A percentile compares a stretch with the other conserved stretches of the same genome.
Evolutionary conservation across 2,329 filamentous ascomycete genomes (phyloP).

Genomic region (Trichoderma sp.): DNA sequence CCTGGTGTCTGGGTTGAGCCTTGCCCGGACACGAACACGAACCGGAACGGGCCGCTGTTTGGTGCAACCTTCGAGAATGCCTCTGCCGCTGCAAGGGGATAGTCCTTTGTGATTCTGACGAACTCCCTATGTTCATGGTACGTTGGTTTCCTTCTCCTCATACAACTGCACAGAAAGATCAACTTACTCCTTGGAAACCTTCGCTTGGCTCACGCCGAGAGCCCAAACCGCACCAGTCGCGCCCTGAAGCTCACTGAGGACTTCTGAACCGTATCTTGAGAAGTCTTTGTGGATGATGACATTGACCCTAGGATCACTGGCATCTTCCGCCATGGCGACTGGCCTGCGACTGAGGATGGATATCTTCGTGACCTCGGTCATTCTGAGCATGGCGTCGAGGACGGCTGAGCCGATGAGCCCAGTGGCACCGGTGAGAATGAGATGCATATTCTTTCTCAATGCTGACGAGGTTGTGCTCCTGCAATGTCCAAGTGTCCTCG

Average conservation of each 20-base stretch:
- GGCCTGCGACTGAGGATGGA: constrained; percentile 28
- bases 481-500: background rate
- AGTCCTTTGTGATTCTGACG: constrained; percentile 4
- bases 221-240: constrained; percentile 28
- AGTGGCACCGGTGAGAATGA: constrained; percentile 28
- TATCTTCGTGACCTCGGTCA: constrained; percentile 26
- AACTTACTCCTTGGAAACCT: constrained; percentile 18
- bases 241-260: constrained; percentile 21
- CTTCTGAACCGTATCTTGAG: constrained; percentile 18
- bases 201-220: constrained; percentile 6
- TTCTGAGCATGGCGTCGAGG: constrained; percentile 27
- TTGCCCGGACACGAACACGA: constrained; percentile 16
- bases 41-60: background rate
- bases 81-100: constrained; percentile 3
- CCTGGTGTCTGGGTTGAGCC: constrained; percentile 14
- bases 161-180: no score
- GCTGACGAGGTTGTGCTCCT: background rate
- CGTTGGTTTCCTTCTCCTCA: background rate
- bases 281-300: constrained; percentile 29
- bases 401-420: constrained; percentile 27
- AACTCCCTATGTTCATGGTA: background rate
- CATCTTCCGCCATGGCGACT: constrained; percentile 24
- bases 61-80: constrained; percentile 6
- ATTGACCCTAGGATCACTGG: constrained; percentile 15
- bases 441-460: constrained; percentile 10